Percentiles rank a stretch among this genome's conserved stretches.
phyloP scores from a whole-genome alignment of 495 filamentous ascomycete species.

The Tuber borchii region DNA sequence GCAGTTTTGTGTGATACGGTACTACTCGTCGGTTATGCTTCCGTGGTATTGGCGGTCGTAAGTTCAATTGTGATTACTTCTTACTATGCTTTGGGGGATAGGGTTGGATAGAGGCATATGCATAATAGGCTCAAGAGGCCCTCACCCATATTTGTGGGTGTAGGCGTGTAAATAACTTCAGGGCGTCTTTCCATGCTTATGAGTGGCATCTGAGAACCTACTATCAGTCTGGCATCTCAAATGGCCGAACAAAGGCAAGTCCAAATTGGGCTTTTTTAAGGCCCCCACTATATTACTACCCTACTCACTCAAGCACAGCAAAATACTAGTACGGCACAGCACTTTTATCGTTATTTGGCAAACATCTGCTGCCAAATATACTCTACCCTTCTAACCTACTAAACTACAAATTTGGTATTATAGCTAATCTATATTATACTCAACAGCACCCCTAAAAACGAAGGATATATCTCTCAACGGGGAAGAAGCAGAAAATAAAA shows the following conservation, averaged over 20 bases:
- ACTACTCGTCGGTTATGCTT: background rate
- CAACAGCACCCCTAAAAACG: background rate
- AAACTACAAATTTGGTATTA: background rate
- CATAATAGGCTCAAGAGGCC: background rate
- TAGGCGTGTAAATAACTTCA: background rate
- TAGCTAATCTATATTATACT: background rate
- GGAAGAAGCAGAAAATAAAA: constrained; percentile 36
- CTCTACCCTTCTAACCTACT: background rate
- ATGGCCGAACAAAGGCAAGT: background rate
- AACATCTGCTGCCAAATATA: background rate
- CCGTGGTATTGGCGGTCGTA: too few relatives aligned
- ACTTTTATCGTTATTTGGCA: background rate
- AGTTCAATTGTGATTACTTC: background rate
- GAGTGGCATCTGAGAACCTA: background rate
- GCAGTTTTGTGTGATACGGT: too few relatives aligned
- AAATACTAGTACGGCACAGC: background rate
- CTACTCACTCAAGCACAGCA: background rate
- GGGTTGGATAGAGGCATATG: background rate
- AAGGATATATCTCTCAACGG: background rate
- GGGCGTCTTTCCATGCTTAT: background rate
- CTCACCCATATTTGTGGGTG: background rate
- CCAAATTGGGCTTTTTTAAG: too few relatives aligned
- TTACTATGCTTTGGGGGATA: background rate
- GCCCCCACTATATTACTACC: too few relatives aligned
- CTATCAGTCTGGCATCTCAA: background rate